Evolutionary conservation across 306 rosid species (phyloP).

Genomic region (Malus orientalis): DNA sequence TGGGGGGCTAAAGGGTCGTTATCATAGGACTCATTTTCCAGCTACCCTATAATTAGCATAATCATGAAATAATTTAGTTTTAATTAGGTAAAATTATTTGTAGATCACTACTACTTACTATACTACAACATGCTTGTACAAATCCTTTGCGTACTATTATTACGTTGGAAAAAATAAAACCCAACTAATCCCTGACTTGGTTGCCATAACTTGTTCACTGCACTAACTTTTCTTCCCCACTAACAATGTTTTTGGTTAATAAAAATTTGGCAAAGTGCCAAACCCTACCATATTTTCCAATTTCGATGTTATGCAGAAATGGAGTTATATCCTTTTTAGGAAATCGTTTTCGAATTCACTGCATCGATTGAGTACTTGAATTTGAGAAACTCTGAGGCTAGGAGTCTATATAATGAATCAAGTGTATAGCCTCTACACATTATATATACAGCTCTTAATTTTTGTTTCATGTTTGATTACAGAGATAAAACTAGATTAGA

Average conservation of each 20-base stretch:
- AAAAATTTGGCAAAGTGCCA: neutral
- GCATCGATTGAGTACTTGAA: neutral
- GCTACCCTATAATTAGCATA: neutral
- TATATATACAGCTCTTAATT: neutral
- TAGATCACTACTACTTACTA: no score
- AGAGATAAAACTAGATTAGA: neutral
- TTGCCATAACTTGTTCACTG: neutral
- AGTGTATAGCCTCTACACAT: neutral
- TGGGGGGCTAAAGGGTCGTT: neutral
- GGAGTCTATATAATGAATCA: neutral
- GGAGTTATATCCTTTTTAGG: neutral
- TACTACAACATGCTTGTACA: neutral
- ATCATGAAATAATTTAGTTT: neutral
- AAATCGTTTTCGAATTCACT: neutral
- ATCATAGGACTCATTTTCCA: neutral
- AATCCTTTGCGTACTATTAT: neutral
- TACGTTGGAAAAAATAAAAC: neutral
- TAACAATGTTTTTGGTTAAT: neutral
- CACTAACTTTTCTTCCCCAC: neutral
- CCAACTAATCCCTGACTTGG: neutral
- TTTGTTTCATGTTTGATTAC: neutral
- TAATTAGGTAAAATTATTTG: neutral
- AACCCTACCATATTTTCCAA: neutral
- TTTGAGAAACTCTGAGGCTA: neutral
- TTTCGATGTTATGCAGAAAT: neutral